Percentiles rank a stretch among this genome's conserved stretches.
These are phyloP conservation scores for Torulaspora microellipsoides DNA, from an alignment of 805 yeast genomes.

Conservation along the genomic window DNA sequence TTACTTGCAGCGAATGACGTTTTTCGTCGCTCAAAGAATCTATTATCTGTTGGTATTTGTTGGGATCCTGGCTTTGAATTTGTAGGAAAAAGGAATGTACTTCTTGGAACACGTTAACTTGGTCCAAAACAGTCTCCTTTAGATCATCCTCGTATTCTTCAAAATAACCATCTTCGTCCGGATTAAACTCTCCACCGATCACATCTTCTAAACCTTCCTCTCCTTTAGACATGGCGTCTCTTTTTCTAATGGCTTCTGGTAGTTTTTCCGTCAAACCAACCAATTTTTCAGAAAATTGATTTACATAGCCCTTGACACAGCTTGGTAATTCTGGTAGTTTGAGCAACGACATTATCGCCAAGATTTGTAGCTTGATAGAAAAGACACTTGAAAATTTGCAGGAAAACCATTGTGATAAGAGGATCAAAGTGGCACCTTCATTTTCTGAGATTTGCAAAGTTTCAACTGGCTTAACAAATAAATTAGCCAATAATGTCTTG, in stretches of 20 bases:
- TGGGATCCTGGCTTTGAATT: slow-evolving; percentile 44
- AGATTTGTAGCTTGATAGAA: slow-evolving; percentile 66
- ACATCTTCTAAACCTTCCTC: slow-evolving; percentile 38
- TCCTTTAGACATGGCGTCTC: slow-evolving; percentile 56
- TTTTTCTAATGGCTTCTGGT: slow-evolving; percentile 67
- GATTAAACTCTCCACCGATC: slow-evolving; percentile 16
- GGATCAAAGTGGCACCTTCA: slow-evolving; percentile 40
- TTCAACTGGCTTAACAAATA: slow-evolving; percentile 56
- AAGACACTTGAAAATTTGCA: slow-evolving; percentile 59
- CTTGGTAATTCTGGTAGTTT: slow-evolving; percentile 39
- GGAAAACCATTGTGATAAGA: slow-evolving; percentile 64
- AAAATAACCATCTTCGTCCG: slow-evolving; percentile 48
- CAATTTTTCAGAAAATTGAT: slow-evolving; percentile 50
- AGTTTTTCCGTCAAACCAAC: slow-evolving; percentile 50
- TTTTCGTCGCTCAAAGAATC: slow-evolving; percentile 31
- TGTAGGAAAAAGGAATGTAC: slow-evolving; percentile 52
- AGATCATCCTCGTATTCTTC: slow-evolving; percentile 68
- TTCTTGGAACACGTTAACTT: slow-evolving; percentile 61
- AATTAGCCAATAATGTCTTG: slow-evolving; percentile 57
- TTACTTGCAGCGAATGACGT: slow-evolving; percentile 28
- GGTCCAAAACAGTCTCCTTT: slow-evolving; percentile 74
- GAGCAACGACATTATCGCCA: slow-evolving; percentile 58
- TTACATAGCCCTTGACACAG: slow-evolving; percentile 35
- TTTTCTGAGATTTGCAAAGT: slow-evolving; percentile 51
- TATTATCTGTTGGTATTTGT: slow-evolving; percentile 39